Percentiles rank a stretch among this genome's conserved stretches.
These are phyloP conservation scores for Bassia scoparia DNA, from an alignment of 148 eudicot genomes.

Conservation along the genomic window DNA sequence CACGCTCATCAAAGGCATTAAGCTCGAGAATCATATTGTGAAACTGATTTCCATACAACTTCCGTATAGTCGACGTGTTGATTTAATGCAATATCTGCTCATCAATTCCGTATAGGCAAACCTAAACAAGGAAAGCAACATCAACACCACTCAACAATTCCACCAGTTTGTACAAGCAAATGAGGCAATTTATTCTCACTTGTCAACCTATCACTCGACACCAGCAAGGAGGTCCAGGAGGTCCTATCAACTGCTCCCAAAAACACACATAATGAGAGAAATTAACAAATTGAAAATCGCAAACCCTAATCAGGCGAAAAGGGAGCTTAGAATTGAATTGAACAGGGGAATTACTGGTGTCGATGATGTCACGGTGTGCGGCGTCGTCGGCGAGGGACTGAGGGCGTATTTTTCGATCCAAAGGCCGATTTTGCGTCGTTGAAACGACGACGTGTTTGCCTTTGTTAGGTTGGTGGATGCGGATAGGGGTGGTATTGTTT, in stretches of 20 bases:
- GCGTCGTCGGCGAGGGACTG: slow-evolving; percentile 98
- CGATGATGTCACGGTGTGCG: slow-evolving; percentile 92
- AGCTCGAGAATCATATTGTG: slow-evolving; percentile 90
- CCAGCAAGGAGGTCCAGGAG: too few relatives aligned
- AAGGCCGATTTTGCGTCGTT: slow-evolving; percentile 52
- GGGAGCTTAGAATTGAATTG: background rate
- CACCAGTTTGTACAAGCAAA: slow-evolving; percentile 96
- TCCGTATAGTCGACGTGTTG: slow-evolving; percentile 91
- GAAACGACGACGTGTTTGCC: slow-evolving; percentile 44
- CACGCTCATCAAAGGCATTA: slow-evolving; percentile 97
- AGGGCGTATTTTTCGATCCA: slow-evolving; percentile 99
- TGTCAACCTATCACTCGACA: too few relatives aligned
- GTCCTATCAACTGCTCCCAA: slow-evolving; percentile 63
- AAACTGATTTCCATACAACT: slow-evolving; percentile 75
- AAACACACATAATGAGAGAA: slow-evolving; percentile 7
- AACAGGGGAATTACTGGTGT: slow-evolving; percentile 53
- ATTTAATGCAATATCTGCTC: too few relatives aligned
- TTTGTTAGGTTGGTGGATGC: slow-evolving; percentile 29
- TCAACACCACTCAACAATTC: too few relatives aligned
- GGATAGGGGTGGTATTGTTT: slow-evolving; percentile 21
- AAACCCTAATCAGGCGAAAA: background rate
- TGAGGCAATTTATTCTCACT: slow-evolving; percentile 88
- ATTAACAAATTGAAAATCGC: background rate
- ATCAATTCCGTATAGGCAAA: too few relatives aligned
- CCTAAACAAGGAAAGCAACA: too few relatives aligned